Conservation (phyloP, 805 yeast species). For the Saccharomyces paradoxus region DNA sequence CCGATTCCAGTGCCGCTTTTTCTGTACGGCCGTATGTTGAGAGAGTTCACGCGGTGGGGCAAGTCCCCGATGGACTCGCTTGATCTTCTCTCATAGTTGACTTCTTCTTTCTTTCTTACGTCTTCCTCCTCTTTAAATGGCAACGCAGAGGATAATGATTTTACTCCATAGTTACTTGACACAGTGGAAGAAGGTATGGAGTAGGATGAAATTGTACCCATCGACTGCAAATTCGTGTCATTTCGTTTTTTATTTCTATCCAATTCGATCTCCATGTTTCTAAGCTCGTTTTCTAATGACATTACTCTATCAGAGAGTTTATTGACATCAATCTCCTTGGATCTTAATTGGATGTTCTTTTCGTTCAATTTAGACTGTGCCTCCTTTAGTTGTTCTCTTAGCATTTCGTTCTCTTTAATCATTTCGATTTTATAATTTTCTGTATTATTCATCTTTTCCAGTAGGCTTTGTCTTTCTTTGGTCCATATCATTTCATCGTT, state of each 20-base stretch:
- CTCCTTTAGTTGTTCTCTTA: conserved; percentile 27
- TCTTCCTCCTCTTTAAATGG: conserved; percentile 5
- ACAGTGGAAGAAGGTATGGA: conserved; percentile 6
- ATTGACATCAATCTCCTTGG: conserved; percentile 17
- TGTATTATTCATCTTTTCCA: conserved; percentile 24
- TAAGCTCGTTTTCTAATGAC: conserved; percentile 11
- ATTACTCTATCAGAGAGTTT: conserved; percentile 17
- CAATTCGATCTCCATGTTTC: not conserved
- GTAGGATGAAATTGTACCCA: not conserved
- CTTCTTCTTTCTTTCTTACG: conserved; percentile 1
- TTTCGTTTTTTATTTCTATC: not conserved
- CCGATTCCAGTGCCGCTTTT: not conserved
- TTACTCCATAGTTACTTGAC: conserved; percentile 14
- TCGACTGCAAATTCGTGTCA: not conserved
- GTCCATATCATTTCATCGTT: conserved; percentile 40
- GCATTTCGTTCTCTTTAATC: conserved; percentile 39
- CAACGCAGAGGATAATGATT: conserved; percentile 15
- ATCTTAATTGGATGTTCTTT: conserved; percentile 16
- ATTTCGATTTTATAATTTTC: conserved; percentile 34
- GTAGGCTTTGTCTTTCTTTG: conserved; percentile 27
- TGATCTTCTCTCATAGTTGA: conserved; percentile 10
- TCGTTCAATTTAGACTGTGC: conserved; percentile 15
- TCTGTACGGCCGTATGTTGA: conserved; percentile 10
- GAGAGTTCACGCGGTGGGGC: conserved; percentile 25
- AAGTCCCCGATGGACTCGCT: conserved; percentile 26